phyloP scores from a whole-genome alignment of 805 yeast species.

The Candida endomychidarum region DNA sequence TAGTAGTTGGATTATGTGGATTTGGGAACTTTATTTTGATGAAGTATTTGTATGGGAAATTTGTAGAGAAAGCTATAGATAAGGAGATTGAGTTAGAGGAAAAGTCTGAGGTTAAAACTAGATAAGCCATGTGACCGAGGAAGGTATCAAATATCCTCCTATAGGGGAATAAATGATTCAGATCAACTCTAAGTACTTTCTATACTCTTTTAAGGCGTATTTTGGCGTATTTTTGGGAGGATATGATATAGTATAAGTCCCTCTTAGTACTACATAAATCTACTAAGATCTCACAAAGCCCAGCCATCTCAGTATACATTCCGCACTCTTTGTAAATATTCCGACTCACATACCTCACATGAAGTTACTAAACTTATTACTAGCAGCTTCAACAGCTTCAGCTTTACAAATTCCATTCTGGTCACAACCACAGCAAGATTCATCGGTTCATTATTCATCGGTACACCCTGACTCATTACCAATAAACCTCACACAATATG shows the following conservation, averaged over 20 bases:
- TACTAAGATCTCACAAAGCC: too few species aligned
- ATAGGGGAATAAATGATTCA: too few species aligned
- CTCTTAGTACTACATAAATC: too few species aligned
- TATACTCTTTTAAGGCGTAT: too few species aligned
- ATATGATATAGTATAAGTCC: too few species aligned
- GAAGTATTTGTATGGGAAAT: conserved; percentile 23
- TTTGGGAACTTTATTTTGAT: conserved; percentile 32
- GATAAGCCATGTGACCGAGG: too few species aligned
- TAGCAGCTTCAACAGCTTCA: neutral
- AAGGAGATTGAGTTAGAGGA: conserved; percentile 1
- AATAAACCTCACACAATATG: conserved; percentile 39
- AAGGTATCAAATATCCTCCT: too few species aligned
- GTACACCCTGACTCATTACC: conserved; percentile 21
- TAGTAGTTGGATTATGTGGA: conserved; percentile 37
- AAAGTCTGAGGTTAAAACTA: neutral
- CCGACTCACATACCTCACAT: neutral
- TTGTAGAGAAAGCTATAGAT: conserved; percentile 1
- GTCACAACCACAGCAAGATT: neutral
- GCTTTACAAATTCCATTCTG: conserved; percentile 6
- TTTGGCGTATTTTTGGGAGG: too few species aligned
- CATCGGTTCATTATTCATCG: conserved; percentile 10
- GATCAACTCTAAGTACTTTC: too few species aligned
- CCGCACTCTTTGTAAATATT: too few species aligned
- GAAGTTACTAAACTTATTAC: conserved; percentile 1
- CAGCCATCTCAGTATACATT: too few species aligned